Evolutionary conservation across 208 protist genomes (phyloP).

Genomic region (Trypanosoma congolense): DNA sequence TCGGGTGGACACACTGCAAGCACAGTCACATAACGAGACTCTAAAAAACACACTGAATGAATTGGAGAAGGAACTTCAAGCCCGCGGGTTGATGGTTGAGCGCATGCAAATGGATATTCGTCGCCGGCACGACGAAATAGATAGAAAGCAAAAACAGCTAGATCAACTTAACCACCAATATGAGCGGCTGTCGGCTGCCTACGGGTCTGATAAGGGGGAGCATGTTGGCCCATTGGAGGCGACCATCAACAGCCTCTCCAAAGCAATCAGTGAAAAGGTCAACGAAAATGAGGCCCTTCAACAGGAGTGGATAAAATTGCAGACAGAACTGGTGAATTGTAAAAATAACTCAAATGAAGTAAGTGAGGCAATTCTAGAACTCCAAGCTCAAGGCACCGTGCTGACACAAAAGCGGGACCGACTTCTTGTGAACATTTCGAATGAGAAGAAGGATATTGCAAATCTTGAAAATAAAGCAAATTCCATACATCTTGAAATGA

Average conservation of each 20-base stretch:
- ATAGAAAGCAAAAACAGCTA: slow-evolving; percentile 94
- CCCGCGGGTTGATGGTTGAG: slow-evolving; percentile 87
- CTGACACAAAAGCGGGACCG: slow-evolving; percentile 88
- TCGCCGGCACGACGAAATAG: slow-evolving; percentile 93
- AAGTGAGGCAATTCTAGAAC: slow-evolving; percentile 82
- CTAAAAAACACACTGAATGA: slow-evolving; percentile 81
- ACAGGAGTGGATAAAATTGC: slow-evolving; percentile 93
- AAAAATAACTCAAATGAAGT: slow-evolving; percentile 89
- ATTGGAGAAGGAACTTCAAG: slow-evolving; percentile 89
- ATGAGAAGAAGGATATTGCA: slow-evolving; percentile 78
- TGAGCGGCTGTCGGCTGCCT: slow-evolving; percentile 70
- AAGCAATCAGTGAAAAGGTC: slow-evolving; percentile 86
- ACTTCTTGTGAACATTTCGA: slow-evolving; percentile 62
- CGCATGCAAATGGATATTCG: slow-evolving; percentile 94
- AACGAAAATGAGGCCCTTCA: slow-evolving; percentile 91
- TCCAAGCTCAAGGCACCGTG: slow-evolving; percentile 83
- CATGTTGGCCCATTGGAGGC: slow-evolving; percentile 93
- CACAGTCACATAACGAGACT: slow-evolving; percentile 89
- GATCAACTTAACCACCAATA: slow-evolving; percentile 95
- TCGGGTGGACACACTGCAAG: slow-evolving; percentile 92
- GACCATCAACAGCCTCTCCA: slow-evolving; percentile 93
- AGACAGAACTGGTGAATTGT: slow-evolving; percentile 92
- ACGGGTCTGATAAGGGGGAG: slow-evolving; percentile 75
- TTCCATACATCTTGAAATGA: slow-evolving; percentile 90
- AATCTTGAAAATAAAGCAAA: slow-evolving; percentile 77